These are phyloP conservation scores for Termitomyces sp. DNA, from an alignment of 768 basidiomycete genomes.

Conservation along the genomic window DNA sequence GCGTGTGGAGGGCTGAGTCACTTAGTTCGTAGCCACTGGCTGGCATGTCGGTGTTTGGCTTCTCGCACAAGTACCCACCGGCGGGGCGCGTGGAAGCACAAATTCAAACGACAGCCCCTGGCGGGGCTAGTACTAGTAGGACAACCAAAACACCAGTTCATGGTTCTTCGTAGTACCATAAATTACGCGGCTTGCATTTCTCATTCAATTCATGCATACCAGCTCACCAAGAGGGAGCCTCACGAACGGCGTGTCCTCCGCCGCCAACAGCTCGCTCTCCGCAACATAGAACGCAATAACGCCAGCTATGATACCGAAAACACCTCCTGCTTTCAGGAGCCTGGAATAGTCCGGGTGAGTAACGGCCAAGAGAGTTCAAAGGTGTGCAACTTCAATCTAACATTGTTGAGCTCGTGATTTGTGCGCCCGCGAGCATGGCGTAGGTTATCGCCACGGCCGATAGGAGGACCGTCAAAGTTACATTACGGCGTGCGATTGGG, in stretches of 20 bases:
- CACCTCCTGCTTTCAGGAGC: slow-evolving; percentile 21
- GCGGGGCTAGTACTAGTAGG: too few relatives aligned
- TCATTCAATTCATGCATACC: neutral
- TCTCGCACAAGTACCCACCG: too few relatives aligned
- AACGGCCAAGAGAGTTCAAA: too few relatives aligned
- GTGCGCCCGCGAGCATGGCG: slow-evolving; percentile 19
- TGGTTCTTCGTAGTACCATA: too few relatives aligned
- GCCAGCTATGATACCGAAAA: slow-evolving; percentile 24
- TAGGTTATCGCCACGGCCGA: slow-evolving; percentile 18
- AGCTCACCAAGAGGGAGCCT: slow-evolving; percentile 20
- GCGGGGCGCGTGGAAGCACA: too few relatives aligned
- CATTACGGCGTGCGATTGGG: slow-evolving; percentile 18
- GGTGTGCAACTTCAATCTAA: too few relatives aligned
- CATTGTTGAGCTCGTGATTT: slow-evolving; percentile 13
- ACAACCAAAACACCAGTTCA: too few relatives aligned
- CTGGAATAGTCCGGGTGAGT: slow-evolving; percentile 4
- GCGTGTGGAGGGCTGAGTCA: too few relatives aligned
- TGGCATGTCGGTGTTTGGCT: too few relatives aligned
- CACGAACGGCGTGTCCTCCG: slow-evolving; percentile 20
- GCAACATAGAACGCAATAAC: slow-evolving; percentile 27
- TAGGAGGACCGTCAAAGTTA: slow-evolving; percentile 21
- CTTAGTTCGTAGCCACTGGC: too few relatives aligned
- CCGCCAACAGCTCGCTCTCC: slow-evolving; percentile 22
- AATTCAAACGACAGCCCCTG: too few relatives aligned
- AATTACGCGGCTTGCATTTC: too few relatives aligned